Evolutionary conservation across 495 filamentous ascomycete genomes (phyloP), one percentile per base, ranked within the genome.

Genomic region (Podospora anserina): DNA sequence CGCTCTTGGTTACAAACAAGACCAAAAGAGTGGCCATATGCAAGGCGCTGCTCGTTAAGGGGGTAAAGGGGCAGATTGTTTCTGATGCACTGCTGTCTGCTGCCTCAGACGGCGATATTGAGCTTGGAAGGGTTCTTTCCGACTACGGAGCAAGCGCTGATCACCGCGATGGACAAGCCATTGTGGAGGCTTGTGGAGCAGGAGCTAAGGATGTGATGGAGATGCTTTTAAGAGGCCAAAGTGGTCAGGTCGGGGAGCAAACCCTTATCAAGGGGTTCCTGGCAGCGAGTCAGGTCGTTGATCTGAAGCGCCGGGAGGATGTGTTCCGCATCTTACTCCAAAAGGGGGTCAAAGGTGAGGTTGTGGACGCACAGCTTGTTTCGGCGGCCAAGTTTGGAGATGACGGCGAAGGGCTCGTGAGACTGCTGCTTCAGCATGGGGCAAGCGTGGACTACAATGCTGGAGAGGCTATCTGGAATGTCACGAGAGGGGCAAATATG

Each of bases 401-500:
- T n/a, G 78, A 79, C 2, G 82, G 80, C 7, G 78, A 77, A 60
- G 63, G 71, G 0, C 66, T 85, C 3, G 80, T 85, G 1, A 70
- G 70, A n/a, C 69, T 85, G 34, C 66, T 85, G 26, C 75, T 85
- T 2, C 65, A 72, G 11, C 79, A 78, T 28, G 82, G 82, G 5
- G 82, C 82, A 18, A 77, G 73, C 55, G 77, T 79, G 2, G 76
- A 85, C 66, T 81, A 78, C 63, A 81, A 79, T 15, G 67, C 76
- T 0, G 82, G 82, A 4, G 82, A 85, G 26, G 82, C 81, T 18
- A 76, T 85, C n/a, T 82, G 81, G 72, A 81, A 81, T 23, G 80
- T 80, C 0, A 78, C 82, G 0, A 74, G 80, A 20, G 77, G 79
- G 30, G 78, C 78, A 0, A 78, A 80, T 60, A 70, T 85, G 66